Evolutionary conservation across 345 rosid species (phyloP), one percentile per base, ranked within the genome.

Genomic region (Hypericum perforatum): DNA sequence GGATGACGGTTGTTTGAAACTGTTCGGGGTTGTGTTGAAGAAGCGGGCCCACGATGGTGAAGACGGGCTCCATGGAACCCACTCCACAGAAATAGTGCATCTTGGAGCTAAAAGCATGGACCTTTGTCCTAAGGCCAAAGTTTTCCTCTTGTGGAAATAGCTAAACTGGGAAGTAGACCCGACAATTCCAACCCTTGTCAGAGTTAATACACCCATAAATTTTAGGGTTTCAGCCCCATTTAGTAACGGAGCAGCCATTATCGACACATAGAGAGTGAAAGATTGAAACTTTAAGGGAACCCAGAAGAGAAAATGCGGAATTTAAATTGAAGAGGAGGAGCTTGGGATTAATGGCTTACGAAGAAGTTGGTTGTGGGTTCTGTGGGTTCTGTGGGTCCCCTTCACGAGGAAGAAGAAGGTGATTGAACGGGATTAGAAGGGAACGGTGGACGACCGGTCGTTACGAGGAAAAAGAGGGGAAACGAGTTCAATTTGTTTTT

Each of bases 1-100:
- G 73, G 51, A n/a, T 6, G 84, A 71, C 39, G 78, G 57, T 53
- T 66, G 73, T 3, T 60, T 79, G 81, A 90, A 86, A 62, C 74
- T 90, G 54, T 90, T 90, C 43, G 97, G 97, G 42, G 97, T 84
- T 36, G 68, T 86, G 87, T 39, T 90, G 79, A 77, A 72, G 14
- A 84, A 90, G 78, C 74, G 97, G 67, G 78, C 47, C 9, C 87
- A 89, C 6, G 91, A 74, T 29, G 94, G 84, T 58, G 70, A 55
- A 61, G 66, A 58, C 8, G 76, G 79, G 41, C 70, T 72, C 5
- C 57, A 63, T 41, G 91, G 86, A 66, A 66, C 83, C 64, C 80
- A 45, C 22, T 54, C 73, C 15, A 74, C 75, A 37, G 98, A 83
- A 11, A 83, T 61, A 58, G 82, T 80, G 70, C 95, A 84, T 11